A percentile compares a stretch with the other conserved stretches of the same genome.
Conservation (phyloP, 257 asterid genomes). For the Fraxinus excelsior region DNA sequence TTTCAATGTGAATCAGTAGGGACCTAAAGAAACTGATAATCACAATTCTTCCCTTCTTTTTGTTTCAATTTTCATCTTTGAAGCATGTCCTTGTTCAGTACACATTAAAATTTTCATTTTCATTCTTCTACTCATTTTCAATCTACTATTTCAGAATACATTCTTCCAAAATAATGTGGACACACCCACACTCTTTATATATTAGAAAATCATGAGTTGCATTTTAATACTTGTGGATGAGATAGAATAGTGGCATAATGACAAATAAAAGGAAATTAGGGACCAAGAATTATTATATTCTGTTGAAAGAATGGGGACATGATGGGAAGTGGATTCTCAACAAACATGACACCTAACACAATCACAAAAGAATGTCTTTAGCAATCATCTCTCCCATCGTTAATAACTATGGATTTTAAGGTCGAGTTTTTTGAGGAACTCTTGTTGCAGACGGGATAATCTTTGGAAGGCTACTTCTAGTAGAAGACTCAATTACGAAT, state of each 20-base stretch:
- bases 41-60: background rate
- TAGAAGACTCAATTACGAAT: no score
- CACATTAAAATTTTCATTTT: no score
- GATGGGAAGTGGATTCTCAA: conserved; percentile 38
- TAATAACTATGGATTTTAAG: background rate
- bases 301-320: conserved; percentile 35
- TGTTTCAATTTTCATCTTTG: background rate
- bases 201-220: background rate
- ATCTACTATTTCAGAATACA: no score
- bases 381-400: conserved; percentile 37
- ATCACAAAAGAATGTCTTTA: conserved; percentile 33
- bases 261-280: background rate
- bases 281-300: conserved; percentile 14
- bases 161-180: no score
- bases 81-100: no score
- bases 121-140: no score
- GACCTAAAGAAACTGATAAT: background rate
- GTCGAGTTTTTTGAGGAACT: no score
- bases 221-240: background rate
- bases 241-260: background rate
- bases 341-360: conserved; percentile 28
- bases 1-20: background rate
- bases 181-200: no score
- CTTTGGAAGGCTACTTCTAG: no score
- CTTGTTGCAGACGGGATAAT: no score